phyloP scores from a whole-genome alignment of 2,329 filamentous ascomycete genomes.

The Sporothrix mexicana region DNA sequence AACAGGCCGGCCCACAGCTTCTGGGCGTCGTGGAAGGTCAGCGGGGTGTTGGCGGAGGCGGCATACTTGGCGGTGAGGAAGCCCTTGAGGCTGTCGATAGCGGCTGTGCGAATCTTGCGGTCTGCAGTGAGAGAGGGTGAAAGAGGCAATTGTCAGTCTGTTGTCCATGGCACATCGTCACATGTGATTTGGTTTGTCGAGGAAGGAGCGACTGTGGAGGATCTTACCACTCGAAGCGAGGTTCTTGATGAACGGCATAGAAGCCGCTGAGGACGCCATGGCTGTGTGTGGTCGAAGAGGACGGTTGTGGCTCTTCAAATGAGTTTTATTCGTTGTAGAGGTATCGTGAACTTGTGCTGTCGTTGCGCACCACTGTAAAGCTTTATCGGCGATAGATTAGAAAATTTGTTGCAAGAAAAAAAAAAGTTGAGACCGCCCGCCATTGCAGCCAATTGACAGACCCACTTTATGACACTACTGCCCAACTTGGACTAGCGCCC shows the following conservation, averaged over 20 bases:
- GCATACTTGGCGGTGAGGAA: slow-evolving; percentile 69
- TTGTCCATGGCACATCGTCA: background rate
- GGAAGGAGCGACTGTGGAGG: background rate
- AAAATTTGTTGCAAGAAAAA: slow-evolving; percentile 27
- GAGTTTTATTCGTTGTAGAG: background rate
- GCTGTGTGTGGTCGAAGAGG: background rate
- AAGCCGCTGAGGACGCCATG: slow-evolving; percentile 53
- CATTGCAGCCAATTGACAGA: slow-evolving; percentile 4
- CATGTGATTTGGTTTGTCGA: background rate
- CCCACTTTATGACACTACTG: background rate
- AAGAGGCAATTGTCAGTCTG: background rate
- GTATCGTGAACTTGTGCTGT: background rate
- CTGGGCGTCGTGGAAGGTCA: slow-evolving; percentile 73
- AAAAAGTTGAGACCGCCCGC: background rate
- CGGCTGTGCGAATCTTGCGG: slow-evolving; percentile 75
- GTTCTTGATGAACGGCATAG: slow-evolving; percentile 79
- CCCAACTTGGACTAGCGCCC: background rate
- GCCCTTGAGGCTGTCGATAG: slow-evolving; percentile 75
- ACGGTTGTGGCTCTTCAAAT: background rate
- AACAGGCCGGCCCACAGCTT: slow-evolving; percentile 97
- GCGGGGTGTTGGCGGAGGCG: slow-evolving; percentile 50
- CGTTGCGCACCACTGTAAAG: slow-evolving; percentile 15
- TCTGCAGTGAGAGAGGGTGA: slow-evolving; percentile 57
- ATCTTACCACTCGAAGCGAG: slow-evolving; percentile 80
- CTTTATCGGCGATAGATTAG: slow-evolving; percentile 24